Conservation (phyloP, 2,329 filamentous ascomycete species). For the Penicillium sp. region DNA sequence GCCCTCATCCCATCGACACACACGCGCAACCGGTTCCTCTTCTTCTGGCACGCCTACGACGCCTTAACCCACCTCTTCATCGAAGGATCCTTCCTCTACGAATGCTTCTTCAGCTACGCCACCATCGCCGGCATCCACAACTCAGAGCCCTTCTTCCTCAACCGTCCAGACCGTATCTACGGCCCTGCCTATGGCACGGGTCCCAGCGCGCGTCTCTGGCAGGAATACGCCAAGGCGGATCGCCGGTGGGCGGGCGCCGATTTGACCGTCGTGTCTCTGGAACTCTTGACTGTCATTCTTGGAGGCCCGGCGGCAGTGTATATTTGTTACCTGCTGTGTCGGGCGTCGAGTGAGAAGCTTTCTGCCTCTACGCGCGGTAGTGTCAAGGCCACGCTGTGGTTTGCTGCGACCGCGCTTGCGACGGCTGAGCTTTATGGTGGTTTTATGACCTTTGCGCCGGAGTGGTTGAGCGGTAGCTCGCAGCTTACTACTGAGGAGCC, state of each 20-base stretch:
- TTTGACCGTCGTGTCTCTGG: conserved; percentile 53
- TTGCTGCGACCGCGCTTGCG: conserved; percentile 54
- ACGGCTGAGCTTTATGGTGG: conserved; percentile 60
- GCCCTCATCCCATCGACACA: conserved; percentile 50
- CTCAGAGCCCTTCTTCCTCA: conserved; percentile 47
- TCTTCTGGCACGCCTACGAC: conserved; percentile 93
- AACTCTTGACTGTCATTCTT: conserved; percentile 56
- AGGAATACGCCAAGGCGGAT: conserved; percentile 62
- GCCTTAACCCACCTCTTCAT: conserved; percentile 85
- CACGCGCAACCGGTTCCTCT: conserved; percentile 63
- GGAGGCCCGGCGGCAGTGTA: conserved; percentile 54
- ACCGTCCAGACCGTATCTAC: conserved; percentile 50
- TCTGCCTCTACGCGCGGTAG: conserved; percentile 19
- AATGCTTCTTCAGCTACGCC: conserved; percentile 74
- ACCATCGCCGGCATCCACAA: conserved; percentile 37
- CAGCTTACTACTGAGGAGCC: conserved; percentile 55
- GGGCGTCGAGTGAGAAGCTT: conserved; percentile 18
- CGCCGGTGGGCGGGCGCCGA: conserved; percentile 56
- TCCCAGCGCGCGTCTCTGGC: conserved; percentile 54
- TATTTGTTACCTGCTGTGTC: conserved; percentile 50
- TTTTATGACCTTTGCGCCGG: conserved; percentile 61
- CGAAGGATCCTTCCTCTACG: conserved; percentile 86
- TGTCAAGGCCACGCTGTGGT: conserved; percentile 43
- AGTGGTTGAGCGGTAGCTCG: conserved; percentile 56
- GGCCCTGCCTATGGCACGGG: conserved; percentile 53